Conservation (phyloP, 768 basidiomycete species). For the Gyrodon lividus region DNA sequence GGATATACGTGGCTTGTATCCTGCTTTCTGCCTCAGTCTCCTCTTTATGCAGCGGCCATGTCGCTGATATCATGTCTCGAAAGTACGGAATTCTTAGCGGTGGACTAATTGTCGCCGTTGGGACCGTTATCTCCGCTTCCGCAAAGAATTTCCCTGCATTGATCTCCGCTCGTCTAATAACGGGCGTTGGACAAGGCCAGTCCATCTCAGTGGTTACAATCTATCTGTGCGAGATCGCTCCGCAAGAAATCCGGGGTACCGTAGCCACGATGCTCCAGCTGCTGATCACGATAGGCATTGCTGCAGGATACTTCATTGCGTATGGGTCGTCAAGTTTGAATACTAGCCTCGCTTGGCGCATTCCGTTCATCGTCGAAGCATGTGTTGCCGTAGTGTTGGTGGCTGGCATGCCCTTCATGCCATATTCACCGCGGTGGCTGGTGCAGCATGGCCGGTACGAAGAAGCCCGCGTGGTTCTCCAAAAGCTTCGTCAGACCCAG, state of each 20-base stretch:
- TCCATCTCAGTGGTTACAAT: slow-evolving; percentile 43
- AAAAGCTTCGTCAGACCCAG: slow-evolving; percentile 11
- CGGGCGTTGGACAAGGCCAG: slow-evolving; percentile 47
- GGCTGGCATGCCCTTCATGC: slow-evolving; percentile 24
- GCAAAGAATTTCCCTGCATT: slow-evolving; percentile 37
- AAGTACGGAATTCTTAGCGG: slow-evolving; percentile 46
- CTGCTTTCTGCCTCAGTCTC: slow-evolving; percentile 42
- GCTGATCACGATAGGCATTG: slow-evolving; percentile 43
- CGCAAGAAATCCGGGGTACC: slow-evolving; percentile 39
- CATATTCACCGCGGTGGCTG: slow-evolving; percentile 26
- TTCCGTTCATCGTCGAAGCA: slow-evolving; percentile 27
- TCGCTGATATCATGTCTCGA: slow-evolving; percentile 47
- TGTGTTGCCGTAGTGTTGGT: slow-evolving; percentile 17
- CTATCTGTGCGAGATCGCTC: slow-evolving; percentile 43
- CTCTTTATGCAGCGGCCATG: slow-evolving; percentile 39
- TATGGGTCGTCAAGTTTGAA: slow-evolving; percentile 25
- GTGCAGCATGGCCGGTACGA: slow-evolving; percentile 32
- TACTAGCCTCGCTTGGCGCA: slow-evolving; percentile 26
- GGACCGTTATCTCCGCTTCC: slow-evolving; percentile 39
- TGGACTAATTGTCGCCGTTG: slow-evolving; percentile 40
- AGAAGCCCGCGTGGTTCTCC: slow-evolving; percentile 33
- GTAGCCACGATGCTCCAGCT: slow-evolving; percentile 43
- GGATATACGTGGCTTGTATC: slow-evolving; percentile 44
- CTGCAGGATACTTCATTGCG: slow-evolving; percentile 31
- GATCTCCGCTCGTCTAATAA: slow-evolving; percentile 44